Percentiles rank a stretch among this genome's conserved stretches.
Conservation (phyloP, 208 protist species). For the Leishmania braziliensis region DNA sequence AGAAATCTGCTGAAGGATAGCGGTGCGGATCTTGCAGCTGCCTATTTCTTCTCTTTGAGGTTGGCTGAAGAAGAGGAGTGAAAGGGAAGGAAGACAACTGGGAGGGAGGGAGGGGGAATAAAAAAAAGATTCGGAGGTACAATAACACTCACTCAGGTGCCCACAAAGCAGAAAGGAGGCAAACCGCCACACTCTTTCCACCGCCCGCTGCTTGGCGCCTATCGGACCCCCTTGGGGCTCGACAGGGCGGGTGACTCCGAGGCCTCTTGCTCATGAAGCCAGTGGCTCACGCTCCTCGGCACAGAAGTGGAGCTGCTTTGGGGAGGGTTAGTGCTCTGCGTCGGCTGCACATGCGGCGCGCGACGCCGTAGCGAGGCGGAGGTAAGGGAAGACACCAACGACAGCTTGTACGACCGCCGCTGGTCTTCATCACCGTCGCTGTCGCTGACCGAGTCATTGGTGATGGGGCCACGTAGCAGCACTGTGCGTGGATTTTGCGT, state of each 20-base stretch:
- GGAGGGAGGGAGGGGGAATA: neutral
- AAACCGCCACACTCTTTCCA: neutral
- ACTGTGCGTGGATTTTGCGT: constrained; percentile 23
- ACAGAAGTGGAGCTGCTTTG: neutral
- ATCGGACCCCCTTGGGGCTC: constrained; percentile 8
- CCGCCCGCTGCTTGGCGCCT: neutral
- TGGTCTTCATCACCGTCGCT: constrained; percentile 6
- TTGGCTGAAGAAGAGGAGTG: neutral
- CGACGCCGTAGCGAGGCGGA: constrained; percentile 21
- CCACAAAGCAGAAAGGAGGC: neutral
- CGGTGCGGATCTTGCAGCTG: neutral
- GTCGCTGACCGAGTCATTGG: constrained; percentile 32
- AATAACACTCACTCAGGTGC: neutral
- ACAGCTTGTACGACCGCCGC: constrained; percentile 30
- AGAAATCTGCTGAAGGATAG: no score
- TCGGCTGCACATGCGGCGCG: constrained; percentile 12
- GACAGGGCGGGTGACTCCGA: neutral
- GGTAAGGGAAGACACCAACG: constrained; percentile 31
- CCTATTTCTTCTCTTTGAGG: neutral
- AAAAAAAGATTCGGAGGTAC: neutral
- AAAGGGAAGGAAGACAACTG: neutral
- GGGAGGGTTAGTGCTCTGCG: neutral
- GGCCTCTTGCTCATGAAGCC: constrained; percentile 23
- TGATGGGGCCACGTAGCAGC: constrained; percentile 28
- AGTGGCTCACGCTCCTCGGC: constrained; percentile 16